Base-by-base conservation (phyloP, 192 early-diverging fungal species). In the Mortierella antarctica region DNA sequence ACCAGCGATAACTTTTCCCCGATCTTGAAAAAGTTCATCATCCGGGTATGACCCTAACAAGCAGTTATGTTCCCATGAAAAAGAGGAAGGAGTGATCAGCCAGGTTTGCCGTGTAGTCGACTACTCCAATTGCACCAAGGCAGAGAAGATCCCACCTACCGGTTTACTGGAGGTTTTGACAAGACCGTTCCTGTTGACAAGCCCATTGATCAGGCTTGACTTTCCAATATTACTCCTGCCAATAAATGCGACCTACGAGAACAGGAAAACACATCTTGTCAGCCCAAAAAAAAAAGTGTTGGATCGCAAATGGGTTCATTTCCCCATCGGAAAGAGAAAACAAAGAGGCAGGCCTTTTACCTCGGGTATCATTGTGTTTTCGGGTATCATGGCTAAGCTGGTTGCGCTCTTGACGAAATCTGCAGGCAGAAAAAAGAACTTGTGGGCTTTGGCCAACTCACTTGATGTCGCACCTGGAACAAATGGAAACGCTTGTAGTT, bases 161-260 rank as follows among this genome's bases (percentile, higher is more conserved):
- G 87, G 87, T 64, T 84, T 86, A 55, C 78, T 82, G 20, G 87
- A 86, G 10, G 87, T 88, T 55, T 88, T 88, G 21, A 84, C 87
- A 9, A 88, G 73, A 8, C 65, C 78, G 45, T 86, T 78, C 21
- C 84, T 66, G 63, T 88, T 86, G 14, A 83, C 73, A 18, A 88
- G 21, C 4, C 78, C 70, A 64, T 88, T 88, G 55, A 88, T 88
- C 57, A 88, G 62, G 49, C 85, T 88, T 7, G 87, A 88, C 79
- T 88, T 88, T 73, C 87, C 87, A 72, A 88, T 84, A 71, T 88
- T 88, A 75, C 87, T 88, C 65, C 87, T 76, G 7, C 87, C 87
- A 41, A 88, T 79, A 78, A 88, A 88, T 5, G 83, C 87, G 45
- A 88, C 83, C 86, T 87, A 60, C 15, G 44, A 42, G 11, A 40